A percentile compares a stretch with the other conserved stretches of the same genome.
Evolutionary conservation across 2,329 filamentous ascomycete species (phyloP).

Genomic region (Coniochaeta sp.): DNA sequence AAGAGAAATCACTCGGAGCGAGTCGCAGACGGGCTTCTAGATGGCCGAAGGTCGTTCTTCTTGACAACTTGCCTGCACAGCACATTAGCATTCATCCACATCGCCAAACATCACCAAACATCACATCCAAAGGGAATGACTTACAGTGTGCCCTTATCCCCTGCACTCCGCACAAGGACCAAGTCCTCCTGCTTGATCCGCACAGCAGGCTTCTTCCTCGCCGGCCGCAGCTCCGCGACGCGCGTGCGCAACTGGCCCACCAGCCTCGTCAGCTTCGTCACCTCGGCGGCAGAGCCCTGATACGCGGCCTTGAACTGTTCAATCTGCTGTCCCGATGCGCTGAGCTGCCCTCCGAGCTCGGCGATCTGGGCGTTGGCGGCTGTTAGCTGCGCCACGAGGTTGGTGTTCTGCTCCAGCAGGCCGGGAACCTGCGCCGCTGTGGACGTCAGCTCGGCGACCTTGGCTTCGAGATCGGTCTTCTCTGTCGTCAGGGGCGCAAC

Average conservation of each 20-base stretch:
- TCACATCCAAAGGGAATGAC: not conserved
- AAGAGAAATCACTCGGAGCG: not conserved
- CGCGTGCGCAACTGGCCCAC: conserved; percentile 10
- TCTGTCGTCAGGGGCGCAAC: not conserved
- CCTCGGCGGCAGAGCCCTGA: conserved; percentile 10
- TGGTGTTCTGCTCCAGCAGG: conserved; percentile 9
- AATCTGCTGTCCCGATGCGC: conserved; percentile 13
- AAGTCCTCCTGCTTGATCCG: conserved; percentile 11
- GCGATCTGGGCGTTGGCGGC: conserved; percentile 14
- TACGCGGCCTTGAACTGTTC: conserved; percentile 8
- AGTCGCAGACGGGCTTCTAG: not conserved
- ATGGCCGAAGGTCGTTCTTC: not conserved
- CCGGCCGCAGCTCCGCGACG: conserved; percentile 6
- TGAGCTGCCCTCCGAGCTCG: conserved; percentile 13
- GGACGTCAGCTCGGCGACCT: conserved; percentile 8
- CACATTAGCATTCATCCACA: not conserved
- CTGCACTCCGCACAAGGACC: conserved; percentile 17
- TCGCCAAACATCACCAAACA: not conserved
- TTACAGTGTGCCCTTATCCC: conserved; percentile 15
- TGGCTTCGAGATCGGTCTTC: conserved; percentile 11
- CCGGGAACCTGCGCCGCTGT: conserved; percentile 10
- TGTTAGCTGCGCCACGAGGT: conserved; percentile 13
- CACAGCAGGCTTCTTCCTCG: conserved; percentile 12
- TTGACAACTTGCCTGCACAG: not conserved
- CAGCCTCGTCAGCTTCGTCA: conserved; percentile 13